A percentile compares a stretch with the other conserved stretches of the same genome.
Conservation (phyloP, 2,329 filamentous ascomycete species). For the Clonostachys byssicola region DNA sequence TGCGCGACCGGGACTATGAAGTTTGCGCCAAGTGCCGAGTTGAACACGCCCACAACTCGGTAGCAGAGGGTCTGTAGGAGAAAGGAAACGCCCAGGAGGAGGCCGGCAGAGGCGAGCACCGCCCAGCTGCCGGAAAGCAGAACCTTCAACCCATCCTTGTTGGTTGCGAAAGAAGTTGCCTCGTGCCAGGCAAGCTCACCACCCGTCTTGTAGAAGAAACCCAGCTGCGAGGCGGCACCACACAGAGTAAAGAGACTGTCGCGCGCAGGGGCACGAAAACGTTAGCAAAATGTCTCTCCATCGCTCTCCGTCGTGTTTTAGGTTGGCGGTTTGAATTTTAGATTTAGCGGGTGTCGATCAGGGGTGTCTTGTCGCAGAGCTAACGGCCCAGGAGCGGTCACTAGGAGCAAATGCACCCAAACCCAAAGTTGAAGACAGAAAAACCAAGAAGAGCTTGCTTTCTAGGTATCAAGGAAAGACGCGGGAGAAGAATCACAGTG, state of each 20-base stretch:
- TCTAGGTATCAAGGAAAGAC: too few relatives aligned
- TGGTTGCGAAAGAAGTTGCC: constrained; percentile 17
- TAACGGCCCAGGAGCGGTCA: background rate
- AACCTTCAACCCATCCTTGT: constrained; percentile 21
- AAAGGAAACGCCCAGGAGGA: constrained; percentile 14
- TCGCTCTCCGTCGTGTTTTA: too few relatives aligned
- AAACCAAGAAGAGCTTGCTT: too few relatives aligned
- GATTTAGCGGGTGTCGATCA: too few relatives aligned
- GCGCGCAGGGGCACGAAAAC: background rate
- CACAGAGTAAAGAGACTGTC: constrained; percentile 15
- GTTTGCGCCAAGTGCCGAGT: constrained; percentile 10
- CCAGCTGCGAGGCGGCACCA: constrained; percentile 21
- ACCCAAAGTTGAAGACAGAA: too few relatives aligned
- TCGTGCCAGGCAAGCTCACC: constrained; percentile 24
- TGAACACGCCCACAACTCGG: constrained; percentile 11
- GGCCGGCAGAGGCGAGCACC: constrained; percentile 11
- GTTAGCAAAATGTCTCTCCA: constrained; percentile 4
- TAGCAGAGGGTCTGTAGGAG: constrained; percentile 14
- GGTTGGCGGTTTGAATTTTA: too few relatives aligned
- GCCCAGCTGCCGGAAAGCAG: constrained; percentile 19
- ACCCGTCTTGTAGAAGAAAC: constrained; percentile 21
- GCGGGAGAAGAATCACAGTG: too few relatives aligned
- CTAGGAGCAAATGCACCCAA: too few relatives aligned
- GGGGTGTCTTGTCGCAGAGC: background rate
- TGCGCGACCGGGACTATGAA: constrained; percentile 2